Base-by-base conservation (phyloP, 768 basidiomycete genomes). In the Botryobasidium botryosum region DNA sequence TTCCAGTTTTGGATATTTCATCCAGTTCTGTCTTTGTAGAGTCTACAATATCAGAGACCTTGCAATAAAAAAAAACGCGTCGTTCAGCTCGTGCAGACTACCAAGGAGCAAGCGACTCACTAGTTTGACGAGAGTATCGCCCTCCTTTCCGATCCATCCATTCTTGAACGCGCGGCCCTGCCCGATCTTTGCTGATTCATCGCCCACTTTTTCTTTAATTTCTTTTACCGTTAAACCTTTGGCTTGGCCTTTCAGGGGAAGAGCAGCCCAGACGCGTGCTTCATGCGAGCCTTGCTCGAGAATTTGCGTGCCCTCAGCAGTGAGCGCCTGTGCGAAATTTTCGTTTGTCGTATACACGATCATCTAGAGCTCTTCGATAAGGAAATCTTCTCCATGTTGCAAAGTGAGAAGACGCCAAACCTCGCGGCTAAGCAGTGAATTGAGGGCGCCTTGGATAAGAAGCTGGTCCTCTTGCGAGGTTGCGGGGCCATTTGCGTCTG, bases 81-180 rank as follows among this genome's bases (percentile, higher is more conserved):
- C 23, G 10, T 8, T 44, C 17, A 44, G 32, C 35, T 20, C 18
- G 18, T 18, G 29, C n/a, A 13, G 1, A n/a, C n/a, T n/a, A n/a
- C n/a, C n/a, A n/a, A n/a, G n/a, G 24, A 40, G 24, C 26, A 38
- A 25, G 7, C 7, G 26, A 71, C 84, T 52, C 50, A 92, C 91
- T 50, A 78, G 67, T 64, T 83, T 82, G 37, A 92, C 75, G 52
- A 99, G 74, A 17, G 82, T 85, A 50, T 74, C 71, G 6, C 83
- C 86, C 51, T 92, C 82, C 61, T 96, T 97, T 18, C 68, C 70
- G 50, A 97, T 87, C 94, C 94, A 99, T 45, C 82, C 84, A 54
- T 83, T 88, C 66, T 91, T 96, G 72, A 99, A 94, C 17, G 92
- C 94, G 51, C 82, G 74, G 6, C 81, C 81, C 64, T 97, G 94